Evolutionary conservation across 345 rosid species (phyloP).

Genomic region (Eucalyptus brandiana): DNA sequence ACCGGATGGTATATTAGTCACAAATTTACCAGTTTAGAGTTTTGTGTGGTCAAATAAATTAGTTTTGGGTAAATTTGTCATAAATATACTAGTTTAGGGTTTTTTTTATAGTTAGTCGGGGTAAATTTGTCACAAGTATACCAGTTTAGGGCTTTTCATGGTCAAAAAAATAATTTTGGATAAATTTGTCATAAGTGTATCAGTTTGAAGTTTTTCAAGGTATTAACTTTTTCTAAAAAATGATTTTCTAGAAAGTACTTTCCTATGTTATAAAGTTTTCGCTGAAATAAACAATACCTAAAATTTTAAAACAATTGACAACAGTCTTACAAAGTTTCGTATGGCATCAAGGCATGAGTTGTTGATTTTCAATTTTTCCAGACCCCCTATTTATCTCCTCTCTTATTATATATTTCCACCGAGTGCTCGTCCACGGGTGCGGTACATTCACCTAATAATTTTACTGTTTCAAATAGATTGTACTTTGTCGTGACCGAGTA

Average conservation of each 20-base stretch:
- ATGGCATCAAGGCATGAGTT: neutral
- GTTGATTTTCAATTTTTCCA: neutral
- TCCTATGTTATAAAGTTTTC: neutral
- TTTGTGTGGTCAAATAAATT: too few species aligned
- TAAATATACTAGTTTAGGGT: too few species aligned
- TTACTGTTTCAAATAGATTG: neutral
- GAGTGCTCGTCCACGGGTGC: neutral
- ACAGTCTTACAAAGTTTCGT: fast-evolving
- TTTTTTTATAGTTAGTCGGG: too few species aligned
- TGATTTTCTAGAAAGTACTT: neutral
- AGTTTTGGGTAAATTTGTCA: too few species aligned
- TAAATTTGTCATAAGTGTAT: too few species aligned
- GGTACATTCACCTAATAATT: neutral
- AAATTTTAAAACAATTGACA: too few species aligned
- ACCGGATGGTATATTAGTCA: too few species aligned
- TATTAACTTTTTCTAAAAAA: neutral
- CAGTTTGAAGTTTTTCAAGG: too few species aligned
- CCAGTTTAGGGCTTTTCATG: too few species aligned
- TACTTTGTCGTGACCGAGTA: neutral
- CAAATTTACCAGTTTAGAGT: too few species aligned
- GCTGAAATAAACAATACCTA: neutral
- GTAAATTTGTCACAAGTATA: too few species aligned
- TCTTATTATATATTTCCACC: neutral
- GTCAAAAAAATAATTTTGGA: too few species aligned
- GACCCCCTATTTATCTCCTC: neutral